These are phyloP conservation scores for Litchi chinensis DNA, from an alignment of 345 rosid genomes.

Conservation along the genomic window DNA sequence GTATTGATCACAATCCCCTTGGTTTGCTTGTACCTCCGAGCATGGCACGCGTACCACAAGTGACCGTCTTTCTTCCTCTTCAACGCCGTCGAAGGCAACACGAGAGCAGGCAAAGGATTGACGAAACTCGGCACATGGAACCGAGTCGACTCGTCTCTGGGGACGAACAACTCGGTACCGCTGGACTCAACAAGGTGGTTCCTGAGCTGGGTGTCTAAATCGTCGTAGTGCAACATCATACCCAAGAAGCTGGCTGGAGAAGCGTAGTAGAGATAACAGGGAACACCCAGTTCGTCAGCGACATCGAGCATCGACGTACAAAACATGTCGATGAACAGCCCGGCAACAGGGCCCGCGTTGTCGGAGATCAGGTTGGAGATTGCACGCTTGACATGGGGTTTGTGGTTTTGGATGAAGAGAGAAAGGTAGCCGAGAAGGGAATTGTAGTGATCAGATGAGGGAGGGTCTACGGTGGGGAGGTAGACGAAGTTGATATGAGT, in stretches of 20 bases:
- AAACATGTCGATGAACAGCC: constrained; percentile 44
- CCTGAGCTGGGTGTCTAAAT: constrained; percentile 15
- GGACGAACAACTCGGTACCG: constrained; percentile 17
- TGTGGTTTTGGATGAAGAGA: constrained; percentile 29
- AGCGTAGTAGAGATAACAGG: constrained; percentile 40
- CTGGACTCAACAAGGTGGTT: constrained; percentile 24
- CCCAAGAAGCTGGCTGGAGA: constrained; percentile 45
- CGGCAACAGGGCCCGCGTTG: constrained; percentile 24
- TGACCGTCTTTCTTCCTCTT: constrained; percentile 28
- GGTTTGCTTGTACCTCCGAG: constrained; percentile 24
- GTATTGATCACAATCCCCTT: constrained; percentile 40
- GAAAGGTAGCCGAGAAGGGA: constrained; percentile 25
- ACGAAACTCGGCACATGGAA: constrained; percentile 31
- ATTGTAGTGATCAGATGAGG: constrained; percentile 26
- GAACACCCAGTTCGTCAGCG: constrained; percentile 34
- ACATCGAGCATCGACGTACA: constrained; percentile 35
- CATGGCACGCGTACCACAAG: constrained; percentile 25
- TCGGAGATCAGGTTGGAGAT: constrained; percentile 21
- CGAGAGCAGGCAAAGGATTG: constrained; percentile 27
- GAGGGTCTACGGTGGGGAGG: constrained; percentile 32
- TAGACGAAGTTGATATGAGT: constrained; percentile 26
- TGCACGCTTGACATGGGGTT: constrained; percentile 25
- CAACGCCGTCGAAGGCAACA: constrained; percentile 31
- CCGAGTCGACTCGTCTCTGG: constrained; percentile 9
- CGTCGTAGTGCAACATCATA: constrained; percentile 29